phyloP scores from a whole-genome alignment of 805 yeast species.

The Zygosaccharomyces rouxii region DNA sequence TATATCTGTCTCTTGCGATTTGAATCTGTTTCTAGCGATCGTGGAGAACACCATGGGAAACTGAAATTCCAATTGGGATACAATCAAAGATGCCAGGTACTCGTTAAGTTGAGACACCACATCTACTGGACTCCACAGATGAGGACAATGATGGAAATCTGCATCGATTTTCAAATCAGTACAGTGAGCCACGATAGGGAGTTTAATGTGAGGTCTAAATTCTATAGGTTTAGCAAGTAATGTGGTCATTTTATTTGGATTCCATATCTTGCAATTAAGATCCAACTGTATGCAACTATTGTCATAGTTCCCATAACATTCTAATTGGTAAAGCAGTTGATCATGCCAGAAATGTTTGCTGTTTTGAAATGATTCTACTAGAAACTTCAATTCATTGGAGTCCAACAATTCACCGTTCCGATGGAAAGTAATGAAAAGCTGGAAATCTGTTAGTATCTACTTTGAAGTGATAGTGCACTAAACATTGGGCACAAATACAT shows the following conservation, averaged over 20 bases:
- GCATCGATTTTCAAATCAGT: slow-evolving; percentile 3
- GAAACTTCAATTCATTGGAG: neutral
- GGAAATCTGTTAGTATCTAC: neutral
- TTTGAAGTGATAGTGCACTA: no score
- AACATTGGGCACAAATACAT: slow-evolving; percentile 1
- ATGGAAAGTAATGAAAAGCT: slow-evolving; percentile 7
- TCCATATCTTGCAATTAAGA: slow-evolving; percentile 16
- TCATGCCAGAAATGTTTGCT: slow-evolving; percentile 10
- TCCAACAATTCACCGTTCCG: neutral
- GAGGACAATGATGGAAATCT: slow-evolving; percentile 3
- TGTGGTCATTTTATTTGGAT: slow-evolving; percentile 11
- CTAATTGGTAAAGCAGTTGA: slow-evolving; percentile 8
- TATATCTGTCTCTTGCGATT: slow-evolving; percentile 20
- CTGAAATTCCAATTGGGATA: slow-evolving; percentile 35
- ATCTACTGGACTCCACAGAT: neutral
- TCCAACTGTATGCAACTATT: slow-evolving; percentile 2
- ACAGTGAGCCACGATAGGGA: slow-evolving; percentile 7
- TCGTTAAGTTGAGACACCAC: slow-evolving; percentile 23
- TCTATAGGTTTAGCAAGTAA: slow-evolving; percentile 14
- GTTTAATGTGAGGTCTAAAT: slow-evolving; percentile 9
- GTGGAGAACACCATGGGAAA: slow-evolving; percentile 35
- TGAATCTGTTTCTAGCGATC: slow-evolving; percentile 21
- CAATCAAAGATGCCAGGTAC: slow-evolving; percentile 26
- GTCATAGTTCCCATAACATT: neutral
- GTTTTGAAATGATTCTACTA: neutral